Evolutionary conservation across 2,329 filamentous ascomycete genomes (phyloP).

Genomic region (Xylariaceae sp.): DNA sequence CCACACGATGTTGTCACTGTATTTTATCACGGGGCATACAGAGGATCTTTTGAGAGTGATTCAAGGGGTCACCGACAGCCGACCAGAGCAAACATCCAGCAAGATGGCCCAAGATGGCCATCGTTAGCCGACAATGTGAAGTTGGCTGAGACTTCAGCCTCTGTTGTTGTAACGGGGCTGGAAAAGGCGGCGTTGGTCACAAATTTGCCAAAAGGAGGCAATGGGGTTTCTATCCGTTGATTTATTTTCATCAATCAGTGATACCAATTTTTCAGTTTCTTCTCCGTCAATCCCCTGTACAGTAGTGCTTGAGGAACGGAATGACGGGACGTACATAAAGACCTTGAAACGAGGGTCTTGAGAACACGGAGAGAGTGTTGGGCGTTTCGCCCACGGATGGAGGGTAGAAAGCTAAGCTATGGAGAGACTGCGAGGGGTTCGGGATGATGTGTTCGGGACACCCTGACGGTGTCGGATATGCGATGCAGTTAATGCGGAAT

Average conservation of each 20-base stretch:
- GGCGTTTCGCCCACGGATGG: too few relatives aligned
- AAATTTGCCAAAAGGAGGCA: slow-evolving; percentile 5
- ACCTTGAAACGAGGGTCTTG: too few relatives aligned
- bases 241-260: slow-evolving; percentile 4
- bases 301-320: slow-evolving; percentile 3
- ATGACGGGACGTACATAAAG: too few relatives aligned
- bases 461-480: neutral
- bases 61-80: neutral
- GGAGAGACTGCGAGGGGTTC: too few relatives aligned
- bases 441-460: too few relatives aligned
- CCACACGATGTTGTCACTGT: slow-evolving; percentile 9
- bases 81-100: neutral
- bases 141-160: slow-evolving; percentile 16
- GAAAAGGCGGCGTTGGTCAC: slow-evolving; percentile 16
- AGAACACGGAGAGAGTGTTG: too few relatives aligned
- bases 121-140: slow-evolving; percentile 4
- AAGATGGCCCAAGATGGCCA: slow-evolving; percentile 1
- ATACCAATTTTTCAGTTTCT: slow-evolving; percentile 13
- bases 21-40: slow-evolving; percentile 8
- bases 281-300: slow-evolving; percentile 6
- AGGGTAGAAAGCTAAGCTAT: neutral
- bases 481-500: neutral
- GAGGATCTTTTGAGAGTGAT: neutral
- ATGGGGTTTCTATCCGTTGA: slow-evolving; percentile 9
- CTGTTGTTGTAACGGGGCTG: slow-evolving; percentile 14